phyloP scores from a whole-genome alignment of 371 early-diverging fungal genomes.

The Mucor lusitanicus region DNA sequence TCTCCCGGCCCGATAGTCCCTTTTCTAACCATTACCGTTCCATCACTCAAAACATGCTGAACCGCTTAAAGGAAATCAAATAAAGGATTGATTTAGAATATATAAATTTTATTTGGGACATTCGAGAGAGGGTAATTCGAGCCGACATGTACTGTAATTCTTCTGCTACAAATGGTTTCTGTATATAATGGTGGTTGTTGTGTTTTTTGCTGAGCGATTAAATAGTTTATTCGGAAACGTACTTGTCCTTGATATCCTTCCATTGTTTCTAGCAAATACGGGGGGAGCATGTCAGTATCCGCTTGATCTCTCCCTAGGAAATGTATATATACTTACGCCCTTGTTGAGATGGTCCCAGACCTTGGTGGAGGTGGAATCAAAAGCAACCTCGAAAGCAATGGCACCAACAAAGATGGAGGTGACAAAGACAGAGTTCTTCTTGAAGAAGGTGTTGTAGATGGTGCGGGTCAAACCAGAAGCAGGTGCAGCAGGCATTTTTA shows the following conservation, averaged over 20 bases:
- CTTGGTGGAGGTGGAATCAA: slow-evolving; percentile 66
- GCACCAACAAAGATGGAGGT: slow-evolving; percentile 76
- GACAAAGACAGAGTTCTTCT: slow-evolving; percentile 75
- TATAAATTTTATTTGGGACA: neutral
- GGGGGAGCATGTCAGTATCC: neutral
- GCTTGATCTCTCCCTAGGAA: neutral
- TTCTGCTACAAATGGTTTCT: neutral
- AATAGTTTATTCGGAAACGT: slow-evolving; percentile 18
- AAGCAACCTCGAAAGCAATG: slow-evolving; percentile 78
- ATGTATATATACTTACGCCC: slow-evolving; percentile 77
- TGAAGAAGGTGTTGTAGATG: slow-evolving; percentile 70
- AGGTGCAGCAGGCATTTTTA: slow-evolving; percentile 45
- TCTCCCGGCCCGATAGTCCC: slow-evolving; percentile 66
- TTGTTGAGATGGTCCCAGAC: slow-evolving; percentile 82
- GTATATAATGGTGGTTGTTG: neutral
- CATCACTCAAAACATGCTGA: slow-evolving; percentile 63
- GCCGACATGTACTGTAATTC: neutral
- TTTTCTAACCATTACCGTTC: slow-evolving; percentile 63
- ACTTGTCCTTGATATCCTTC: slow-evolving; percentile 77
- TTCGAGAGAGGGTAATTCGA: neutral
- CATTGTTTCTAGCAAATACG: slow-evolving; percentile 62
- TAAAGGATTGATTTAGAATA: neutral
- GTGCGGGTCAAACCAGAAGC: slow-evolving; percentile 49
- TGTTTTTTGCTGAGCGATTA: neutral
- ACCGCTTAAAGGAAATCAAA: slow-evolving; percentile 18